phyloP scores from a whole-genome alignment of 768 basidiomycete genomes.

The Mycena crocata region DNA sequence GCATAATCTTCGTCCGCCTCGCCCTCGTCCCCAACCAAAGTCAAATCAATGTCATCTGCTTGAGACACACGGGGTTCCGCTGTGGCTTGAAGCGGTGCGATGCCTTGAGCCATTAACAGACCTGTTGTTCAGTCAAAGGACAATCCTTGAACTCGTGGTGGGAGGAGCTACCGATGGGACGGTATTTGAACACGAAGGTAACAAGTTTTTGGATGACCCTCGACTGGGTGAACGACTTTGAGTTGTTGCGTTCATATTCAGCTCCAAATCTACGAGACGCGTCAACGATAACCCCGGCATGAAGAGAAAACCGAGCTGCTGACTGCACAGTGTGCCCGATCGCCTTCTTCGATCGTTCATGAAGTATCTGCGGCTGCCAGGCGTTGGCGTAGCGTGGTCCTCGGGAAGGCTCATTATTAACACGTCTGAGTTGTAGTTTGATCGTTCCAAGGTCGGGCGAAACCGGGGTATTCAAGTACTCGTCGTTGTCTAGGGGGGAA shows the following conservation, averaged over 20 bases:
- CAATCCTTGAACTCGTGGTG: background rate
- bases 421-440: background rate
- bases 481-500: slow-evolving; percentile 21
- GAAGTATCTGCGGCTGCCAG: slow-evolving; percentile 13
- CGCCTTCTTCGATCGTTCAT: slow-evolving; percentile 29
- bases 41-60: slow-evolving; percentile 10
- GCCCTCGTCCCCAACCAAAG: background rate
- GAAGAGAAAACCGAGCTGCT: too few species aligned
- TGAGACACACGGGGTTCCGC: background rate
- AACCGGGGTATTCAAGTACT: slow-evolving; percentile 11
- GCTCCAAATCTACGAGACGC: too few species aligned
- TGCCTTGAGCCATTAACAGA: slow-evolving; percentile 15
- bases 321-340: slow-evolving; percentile 30
- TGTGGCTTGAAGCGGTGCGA: background rate
- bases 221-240: too few species aligned
- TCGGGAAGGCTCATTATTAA: too few species aligned
- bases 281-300: too few species aligned
- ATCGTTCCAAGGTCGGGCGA: slow-evolving; percentile 26
- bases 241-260: too few species aligned
- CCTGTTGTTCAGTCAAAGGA: too few species aligned
- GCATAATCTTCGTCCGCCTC: background rate
- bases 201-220: background rate
- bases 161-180: slow-evolving; percentile 14
- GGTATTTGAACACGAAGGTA: slow-evolving; percentile 22
- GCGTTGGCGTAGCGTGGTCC: background rate